Percentiles rank a stretch among this genome's conserved stretches.
phyloP scores from a whole-genome alignment of 352 stramenopile species.

The Pseudoperonospora humuli region DNA sequence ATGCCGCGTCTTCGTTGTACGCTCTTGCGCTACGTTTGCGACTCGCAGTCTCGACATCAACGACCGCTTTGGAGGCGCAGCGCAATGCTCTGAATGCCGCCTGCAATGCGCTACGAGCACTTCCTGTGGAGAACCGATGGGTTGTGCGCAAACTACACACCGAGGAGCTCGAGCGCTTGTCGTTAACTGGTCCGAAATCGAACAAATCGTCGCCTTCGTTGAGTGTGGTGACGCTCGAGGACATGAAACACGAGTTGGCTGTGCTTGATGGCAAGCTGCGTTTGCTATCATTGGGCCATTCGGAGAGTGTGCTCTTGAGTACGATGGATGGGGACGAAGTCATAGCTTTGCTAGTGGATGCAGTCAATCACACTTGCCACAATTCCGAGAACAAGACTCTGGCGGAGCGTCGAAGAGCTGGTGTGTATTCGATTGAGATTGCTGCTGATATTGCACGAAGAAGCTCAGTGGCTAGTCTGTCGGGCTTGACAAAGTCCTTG shows the following conservation, averaged over 20 bases:
- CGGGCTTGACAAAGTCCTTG: constrained; percentile 54
- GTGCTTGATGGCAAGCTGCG: constrained; percentile 60
- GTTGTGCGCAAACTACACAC: constrained; percentile 64
- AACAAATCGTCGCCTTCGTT: constrained; percentile 15
- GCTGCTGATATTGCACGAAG: constrained; percentile 37
- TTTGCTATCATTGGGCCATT: constrained; percentile 41
- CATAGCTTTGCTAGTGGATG: constrained; percentile 47
- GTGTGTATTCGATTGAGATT: constrained; percentile 38
- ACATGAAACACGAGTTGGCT: constrained; percentile 48
- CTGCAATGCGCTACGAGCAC: constrained; percentile 32
- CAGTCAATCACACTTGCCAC: constrained; percentile 19
- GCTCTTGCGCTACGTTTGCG: constrained; percentile 42
- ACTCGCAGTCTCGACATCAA: constrained; percentile 31
- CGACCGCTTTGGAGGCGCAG: constrained; percentile 38
- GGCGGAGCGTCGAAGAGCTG: constrained; percentile 40
- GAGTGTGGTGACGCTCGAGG: constrained; percentile 54
- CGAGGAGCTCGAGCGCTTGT: constrained; percentile 33
- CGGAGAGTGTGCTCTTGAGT: constrained; percentile 47
- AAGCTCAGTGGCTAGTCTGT: constrained; percentile 12
- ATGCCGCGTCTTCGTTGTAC: constrained; percentile 55
- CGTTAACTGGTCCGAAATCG: constrained; percentile 5
- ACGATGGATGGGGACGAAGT: constrained; percentile 55
- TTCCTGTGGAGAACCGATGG: constrained; percentile 46
- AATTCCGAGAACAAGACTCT: constrained; percentile 19
- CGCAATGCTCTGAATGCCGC: constrained; percentile 56